A percentile compares a stretch with the other conserved stretches of the same genome.
Evolutionary conservation across 2,329 filamentous ascomycete species (phyloP).

Genomic region (Trichoderma breve): DNA sequence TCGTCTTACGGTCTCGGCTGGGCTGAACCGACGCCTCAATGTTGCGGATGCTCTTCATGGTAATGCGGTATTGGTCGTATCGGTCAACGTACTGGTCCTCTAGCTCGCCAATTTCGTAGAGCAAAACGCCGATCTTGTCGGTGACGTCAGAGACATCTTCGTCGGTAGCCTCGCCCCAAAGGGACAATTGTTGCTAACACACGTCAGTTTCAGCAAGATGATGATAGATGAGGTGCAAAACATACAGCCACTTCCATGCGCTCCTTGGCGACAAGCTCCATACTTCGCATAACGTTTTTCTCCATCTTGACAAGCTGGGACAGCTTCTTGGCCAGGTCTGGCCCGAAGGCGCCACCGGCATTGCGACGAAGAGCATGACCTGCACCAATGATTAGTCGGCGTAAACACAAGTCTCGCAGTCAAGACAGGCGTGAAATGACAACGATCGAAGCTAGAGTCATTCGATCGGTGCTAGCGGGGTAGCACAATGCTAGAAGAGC

Average conservation of each 20-base stretch:
- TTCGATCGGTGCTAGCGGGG: neutral
- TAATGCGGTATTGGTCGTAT: slow-evolving; percentile 98
- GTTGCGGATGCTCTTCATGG: slow-evolving; percentile 98
- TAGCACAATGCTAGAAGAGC: neutral
- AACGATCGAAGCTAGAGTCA: neutral
- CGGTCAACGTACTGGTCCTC: slow-evolving; percentile 98
- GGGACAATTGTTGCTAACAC: slow-evolving; percentile 88
- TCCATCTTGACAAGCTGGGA: slow-evolving; percentile 99
- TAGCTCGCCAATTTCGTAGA: slow-evolving; percentile 97
- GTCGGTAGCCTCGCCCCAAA: slow-evolving; percentile 94
- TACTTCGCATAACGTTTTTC: slow-evolving; percentile 99
- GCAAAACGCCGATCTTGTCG: slow-evolving; percentile 94
- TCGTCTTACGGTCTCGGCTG: slow-evolving; percentile 81
- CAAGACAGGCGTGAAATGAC: too few species aligned
- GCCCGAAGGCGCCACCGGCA: slow-evolving; percentile 71
- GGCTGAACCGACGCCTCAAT: slow-evolving; percentile 98
- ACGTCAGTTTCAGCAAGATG: neutral
- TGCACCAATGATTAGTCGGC: slow-evolving; percentile 27
- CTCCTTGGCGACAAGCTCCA: slow-evolving; percentile 92
- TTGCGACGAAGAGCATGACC: slow-evolving; percentile 70
- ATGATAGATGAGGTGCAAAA: slow-evolving; percentile 25
- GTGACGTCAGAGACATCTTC: slow-evolving; percentile 99
- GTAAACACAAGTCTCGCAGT: neutral
- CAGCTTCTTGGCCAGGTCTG: slow-evolving; percentile 95
- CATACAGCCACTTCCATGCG: slow-evolving; percentile 97